Base-by-base conservation (phyloP, 805 yeast species). In the Spathaspora boniae region DNA sequence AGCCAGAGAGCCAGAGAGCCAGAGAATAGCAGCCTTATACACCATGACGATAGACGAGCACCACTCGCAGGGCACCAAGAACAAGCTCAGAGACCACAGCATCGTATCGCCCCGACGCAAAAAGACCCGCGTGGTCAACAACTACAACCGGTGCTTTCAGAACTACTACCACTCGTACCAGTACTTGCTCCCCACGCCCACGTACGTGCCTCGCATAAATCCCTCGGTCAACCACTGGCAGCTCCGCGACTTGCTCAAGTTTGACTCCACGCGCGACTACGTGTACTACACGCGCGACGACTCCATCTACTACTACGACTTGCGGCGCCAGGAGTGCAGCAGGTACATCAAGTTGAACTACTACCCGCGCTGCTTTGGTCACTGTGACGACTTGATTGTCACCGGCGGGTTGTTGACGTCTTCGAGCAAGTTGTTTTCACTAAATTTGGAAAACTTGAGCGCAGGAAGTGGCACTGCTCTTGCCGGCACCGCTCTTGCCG, bases 211-310 rank as follows among this genome's bases (percentile, higher is more conserved):
- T 16, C 50, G 48, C 27, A 48, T 63, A 19, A 52, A 54, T 16
- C 49, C 65, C 5, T 50, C 57, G 11, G 60, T 57, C 29, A 67
- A 68, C 34, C 79, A 86, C 62, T 87, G 95, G 95, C 96, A 86
- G 56, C 65, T 87, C 21, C 68, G 94, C 24, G 91, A 87, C 51
- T 68, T 87, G 49, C 64, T 87, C 5, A 74, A 78, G 44, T 71
- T 74, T 11, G 80, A 37, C 42, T 48, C 31, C 38, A 54, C 37
- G 56, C 68, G 42, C 52, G 62, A 72, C 41, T 66, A 67, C 28
- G 62, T 84, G 6, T 68, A 73, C 38, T 85, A 80, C 53, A 80
- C 88, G 1, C 65, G 64, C 39, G 76, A 77, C 27, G 77, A 76
- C 40, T 52, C 70, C 16, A 69, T 85, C 21, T 68, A 72, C 42